phyloP scores from a whole-genome alignment of 2,329 filamentous ascomycete species.

The Grosmannia huntii region DNA sequence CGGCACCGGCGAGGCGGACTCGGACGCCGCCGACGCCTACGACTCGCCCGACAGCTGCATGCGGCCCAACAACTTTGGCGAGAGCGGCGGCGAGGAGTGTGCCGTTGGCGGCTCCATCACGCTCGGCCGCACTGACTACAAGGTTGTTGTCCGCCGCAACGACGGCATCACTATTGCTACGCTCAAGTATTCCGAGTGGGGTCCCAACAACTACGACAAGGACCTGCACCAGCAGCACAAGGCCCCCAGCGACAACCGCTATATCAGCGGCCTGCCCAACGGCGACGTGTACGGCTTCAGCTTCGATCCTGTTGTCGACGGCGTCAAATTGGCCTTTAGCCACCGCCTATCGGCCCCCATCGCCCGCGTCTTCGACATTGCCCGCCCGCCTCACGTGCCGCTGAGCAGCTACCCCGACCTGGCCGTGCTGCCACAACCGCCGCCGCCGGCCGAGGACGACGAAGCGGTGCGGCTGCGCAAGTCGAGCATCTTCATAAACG shows the following conservation, averaged over 20 bases:
- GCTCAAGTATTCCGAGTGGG: slow-evolving; percentile 89
- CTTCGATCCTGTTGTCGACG: slow-evolving; percentile 29
- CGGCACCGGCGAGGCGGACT: slow-evolving; percentile 47
- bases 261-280: slow-evolving; percentile 78
- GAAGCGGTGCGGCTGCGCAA: slow-evolving; percentile 38
- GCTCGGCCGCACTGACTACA: slow-evolving; percentile 80
- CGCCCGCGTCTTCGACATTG: slow-evolving; percentile 79
- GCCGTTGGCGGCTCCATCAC: slow-evolving; percentile 69
- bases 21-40: slow-evolving; percentile 45
- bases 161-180: slow-evolving; percentile 71
- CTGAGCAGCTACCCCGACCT: slow-evolving; percentile 58
- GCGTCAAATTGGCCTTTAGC: slow-evolving; percentile 46
- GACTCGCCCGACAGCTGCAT: slow-evolving; percentile 55
- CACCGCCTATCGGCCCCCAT: slow-evolving; percentile 66
- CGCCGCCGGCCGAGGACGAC: slow-evolving; percentile 44
- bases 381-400: slow-evolving; percentile 54
- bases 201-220: slow-evolving; percentile 77
- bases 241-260: slow-evolving; percentile 69
- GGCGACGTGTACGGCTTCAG: slow-evolving; percentile 75
- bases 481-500: slow-evolving; percentile 71
- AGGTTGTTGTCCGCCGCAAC: slow-evolving; percentile 66
- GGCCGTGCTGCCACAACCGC: slow-evolving; percentile 75
- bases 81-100: slow-evolving; percentile 60
- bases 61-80: slow-evolving; percentile 51
- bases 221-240: slow-evolving; percentile 79